These are phyloP conservation scores for Populus deltoides DNA, from an alignment of 345 rosid genomes.

Conservation along the genomic window DNA sequence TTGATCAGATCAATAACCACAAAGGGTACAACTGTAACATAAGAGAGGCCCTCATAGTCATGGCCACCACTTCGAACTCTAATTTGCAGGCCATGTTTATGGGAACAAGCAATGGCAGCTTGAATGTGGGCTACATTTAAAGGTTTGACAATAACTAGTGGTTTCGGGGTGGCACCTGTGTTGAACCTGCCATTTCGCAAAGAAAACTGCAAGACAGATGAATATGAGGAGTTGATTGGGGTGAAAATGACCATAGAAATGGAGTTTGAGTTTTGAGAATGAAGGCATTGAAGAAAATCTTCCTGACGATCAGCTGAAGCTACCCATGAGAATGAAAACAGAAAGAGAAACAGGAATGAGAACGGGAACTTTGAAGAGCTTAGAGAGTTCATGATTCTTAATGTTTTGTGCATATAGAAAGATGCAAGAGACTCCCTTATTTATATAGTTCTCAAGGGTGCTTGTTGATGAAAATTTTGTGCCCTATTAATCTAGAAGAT, in stretches of 20 bases:
- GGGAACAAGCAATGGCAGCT: conserved; percentile 2
- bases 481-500: not conserved
- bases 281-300: conserved; percentile 11
- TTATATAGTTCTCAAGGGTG: not conserved
- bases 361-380: not conserved
- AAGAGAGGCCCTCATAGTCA: conserved; percentile 21
- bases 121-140: not conserved
- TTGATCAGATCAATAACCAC: conserved; percentile 19
- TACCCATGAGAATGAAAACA: not conserved
- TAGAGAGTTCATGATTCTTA: not conserved
- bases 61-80: conserved; percentile 27
- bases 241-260: conserved; percentile 9
- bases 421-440: not conserved
- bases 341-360: not conserved
- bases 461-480: not conserved
- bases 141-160: conserved; percentile 15
- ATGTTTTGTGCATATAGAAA: not conserved
- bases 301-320: conserved; percentile 5
- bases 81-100: not conserved
- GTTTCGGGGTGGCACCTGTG: conserved; percentile 8
- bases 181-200: conserved; percentile 10
- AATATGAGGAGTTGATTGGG: conserved; percentile 9
- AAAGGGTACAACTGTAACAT: conserved; percentile 7
- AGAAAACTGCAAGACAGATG: not conserved
- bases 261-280: conserved; percentile 1